These are phyloP conservation scores for Hypsizygus ulmarius DNA, from an alignment of 1,284 basidiomycete genomes.

Conservation along the genomic window DNA sequence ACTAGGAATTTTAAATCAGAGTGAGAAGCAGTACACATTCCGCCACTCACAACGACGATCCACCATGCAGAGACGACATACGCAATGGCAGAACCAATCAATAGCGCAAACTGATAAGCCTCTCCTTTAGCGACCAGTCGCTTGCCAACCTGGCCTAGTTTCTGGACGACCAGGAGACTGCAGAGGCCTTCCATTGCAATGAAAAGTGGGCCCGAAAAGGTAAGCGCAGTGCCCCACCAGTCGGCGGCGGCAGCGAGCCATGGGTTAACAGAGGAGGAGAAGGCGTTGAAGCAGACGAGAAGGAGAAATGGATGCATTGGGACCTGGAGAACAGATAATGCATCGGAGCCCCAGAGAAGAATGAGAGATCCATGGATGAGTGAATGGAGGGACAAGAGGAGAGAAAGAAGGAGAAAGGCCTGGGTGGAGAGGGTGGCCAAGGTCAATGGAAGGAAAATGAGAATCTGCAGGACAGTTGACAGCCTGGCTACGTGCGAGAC, in stretches of 20 bases:
- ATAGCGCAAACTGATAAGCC: slow-evolving; percentile 68
- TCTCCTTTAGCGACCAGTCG: slow-evolving; percentile 69
- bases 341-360: slow-evolving; percentile 62
- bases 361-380: slow-evolving; percentile 74
- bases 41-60: slow-evolving; percentile 65
- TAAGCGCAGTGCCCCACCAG: slow-evolving; percentile 73
- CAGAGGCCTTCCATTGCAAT: slow-evolving; percentile 82
- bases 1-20: slow-evolving; percentile 35
- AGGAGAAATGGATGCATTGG: slow-evolving; percentile 80
- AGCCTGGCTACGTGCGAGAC: slow-evolving; percentile 66
- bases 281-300: slow-evolving; percentile 77
- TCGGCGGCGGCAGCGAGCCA: slow-evolving; percentile 53
- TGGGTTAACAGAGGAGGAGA: slow-evolving; percentile 62
- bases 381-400: slow-evolving; percentile 72
- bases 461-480: slow-evolving; percentile 74
- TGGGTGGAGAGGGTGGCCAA: slow-evolving; percentile 76
- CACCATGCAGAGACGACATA: slow-evolving; percentile 80
- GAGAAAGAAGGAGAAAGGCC: slow-evolving; percentile 77
- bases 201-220: slow-evolving; percentile 73
- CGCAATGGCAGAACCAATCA: slow-evolving; percentile 69
- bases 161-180: slow-evolving; percentile 78
- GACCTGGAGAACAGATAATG: slow-evolving; percentile 72
- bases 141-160: slow-evolving; percentile 72
- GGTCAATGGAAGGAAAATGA: slow-evolving; percentile 81
- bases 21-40: slow-evolving; percentile 11